Base-by-base conservation (phyloP, 805 yeast genomes). In the Metschnikowia borealis region DNA sequence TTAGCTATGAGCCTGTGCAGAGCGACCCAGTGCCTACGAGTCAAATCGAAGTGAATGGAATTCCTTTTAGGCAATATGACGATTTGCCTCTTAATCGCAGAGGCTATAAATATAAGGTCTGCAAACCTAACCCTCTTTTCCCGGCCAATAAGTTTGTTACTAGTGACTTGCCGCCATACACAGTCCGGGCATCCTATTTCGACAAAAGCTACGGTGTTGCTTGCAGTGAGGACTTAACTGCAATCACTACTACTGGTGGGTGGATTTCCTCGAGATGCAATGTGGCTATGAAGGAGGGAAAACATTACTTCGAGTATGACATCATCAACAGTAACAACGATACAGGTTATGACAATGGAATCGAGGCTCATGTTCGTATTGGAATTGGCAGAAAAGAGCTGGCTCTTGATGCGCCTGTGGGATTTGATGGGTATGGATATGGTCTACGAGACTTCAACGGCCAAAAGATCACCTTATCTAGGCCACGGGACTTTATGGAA, bases 341-440 rank as follows among this genome's bases (percentile, higher is more conserved):
- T 2, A 65, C 65, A 31, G 77, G 77, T 6, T 69, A 66, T 52
- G 62, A 69, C 33, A 56, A 51, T 50, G 54, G 32, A 17, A 58
- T 56, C 20, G 64, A 61, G 21, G 63, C 71, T 14, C 92, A 91
- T 64, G 89, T 94, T 1, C 70, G 99, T 29, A 62, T 91, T 29
- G 99, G 99, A 0, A 62, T 92, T 35, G 85, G 85, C 0, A 72
- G 98, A 47, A 77, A 89, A 54, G 98, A 92, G 62, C 94, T 96
- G 2, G 81, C 89, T 45, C 67, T 91, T 40, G 97, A 92, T 58
- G 96, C 96, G 0, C 98, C 99, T 0, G 94, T 91, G 5, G 99
- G 99, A 2, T 89, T 81, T 60, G 98, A 94, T 66, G 92, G 90
- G 0, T 94, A 90, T 68, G 92, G 97, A 0, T 92, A 94, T 66